Percentiles rank a stretch among this genome's conserved stretches.
Evolutionary conservation across 2,329 filamentous ascomycete genomes (phyloP).

Genomic region (Cyclaneusma minus): DNA sequence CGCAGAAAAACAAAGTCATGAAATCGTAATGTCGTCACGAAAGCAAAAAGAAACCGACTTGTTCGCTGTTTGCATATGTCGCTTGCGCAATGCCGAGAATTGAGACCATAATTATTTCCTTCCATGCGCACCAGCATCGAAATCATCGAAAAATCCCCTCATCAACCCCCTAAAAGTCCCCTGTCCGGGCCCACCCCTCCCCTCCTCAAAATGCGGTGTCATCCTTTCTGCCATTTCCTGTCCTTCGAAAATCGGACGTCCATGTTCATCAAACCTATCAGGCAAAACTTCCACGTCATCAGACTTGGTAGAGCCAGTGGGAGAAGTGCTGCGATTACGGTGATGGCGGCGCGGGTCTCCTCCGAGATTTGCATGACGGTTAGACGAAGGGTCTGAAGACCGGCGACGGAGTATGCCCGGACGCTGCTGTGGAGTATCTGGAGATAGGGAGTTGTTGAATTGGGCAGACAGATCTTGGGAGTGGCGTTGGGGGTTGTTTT

Average conservation of each 20-base stretch:
- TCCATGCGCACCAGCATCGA: no score
- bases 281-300: conserved; percentile 14
- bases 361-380: conserved; percentile 11
- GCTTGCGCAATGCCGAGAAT: no score
- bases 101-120: no score
- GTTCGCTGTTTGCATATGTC: no score
- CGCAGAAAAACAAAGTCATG: no score
- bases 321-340: conserved; percentile 3
- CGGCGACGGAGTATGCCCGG: no score
- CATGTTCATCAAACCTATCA: conserved; percentile 15
- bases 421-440: no score
- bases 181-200: conserved; percentile 16
- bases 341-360: conserved; percentile 9
- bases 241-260: conserved; percentile 8
- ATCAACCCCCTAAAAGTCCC: no score
- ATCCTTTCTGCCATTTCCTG: conserved; percentile 16
- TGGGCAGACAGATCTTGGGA: conserved; percentile 3
- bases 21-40: no score
- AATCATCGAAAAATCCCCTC: no score
- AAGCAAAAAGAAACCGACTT: no score
- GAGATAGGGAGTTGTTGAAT: no score
- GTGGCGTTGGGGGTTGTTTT: neutral
- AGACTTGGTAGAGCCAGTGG: conserved; percentile 2
- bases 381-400: conserved; percentile 15
- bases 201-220: conserved; percentile 11